These are phyloP conservation scores for Senecio squalidus DNA, from an alignment of 140 eudicot species.

Conservation along the genomic window DNA sequence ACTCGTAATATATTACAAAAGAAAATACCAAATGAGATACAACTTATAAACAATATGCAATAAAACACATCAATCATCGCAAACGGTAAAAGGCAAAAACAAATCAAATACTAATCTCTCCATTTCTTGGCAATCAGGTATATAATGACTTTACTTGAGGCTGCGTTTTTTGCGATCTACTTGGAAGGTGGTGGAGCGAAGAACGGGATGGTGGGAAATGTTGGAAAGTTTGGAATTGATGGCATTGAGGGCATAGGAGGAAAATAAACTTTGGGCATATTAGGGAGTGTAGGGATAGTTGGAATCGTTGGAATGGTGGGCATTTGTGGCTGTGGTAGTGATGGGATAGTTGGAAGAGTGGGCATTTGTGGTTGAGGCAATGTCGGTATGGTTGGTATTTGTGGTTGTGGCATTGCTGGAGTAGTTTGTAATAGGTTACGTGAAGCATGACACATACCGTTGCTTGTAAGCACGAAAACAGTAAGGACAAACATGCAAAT, in stretches of 20 bases:
- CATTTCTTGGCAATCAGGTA: neutral
- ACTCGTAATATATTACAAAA: neutral
- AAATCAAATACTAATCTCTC: neutral
- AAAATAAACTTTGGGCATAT: conserved; percentile 3
- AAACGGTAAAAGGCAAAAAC: too few relatives aligned
- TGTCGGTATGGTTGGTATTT: neutral
- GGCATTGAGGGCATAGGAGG: conserved; percentile 9
- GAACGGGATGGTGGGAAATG: conserved; percentile 5
- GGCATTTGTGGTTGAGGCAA: conserved; percentile 3
- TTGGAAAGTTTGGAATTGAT: neutral
- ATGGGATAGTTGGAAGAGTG: conserved; percentile 3
- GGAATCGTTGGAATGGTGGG: conserved; percentile 5
- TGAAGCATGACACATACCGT: conserved; percentile 9
- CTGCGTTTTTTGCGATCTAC: neutral
- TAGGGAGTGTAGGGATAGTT: neutral
- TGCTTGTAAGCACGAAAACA: conserved; percentile 6
- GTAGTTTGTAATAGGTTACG: conserved; percentile 10
- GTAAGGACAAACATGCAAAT: conserved; percentile 3
- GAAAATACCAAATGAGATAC: neutral
- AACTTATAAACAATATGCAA: neutral
- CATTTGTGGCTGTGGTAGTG: conserved; percentile 2
- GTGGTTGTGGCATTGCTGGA: conserved; percentile 12
- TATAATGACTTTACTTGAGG: too few relatives aligned
- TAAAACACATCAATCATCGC: conserved; percentile 3
- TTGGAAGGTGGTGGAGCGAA: conserved; percentile 17